Evolutionary conservation across 768 basidiomycete species (phyloP).

Genomic region (Tephrocybe sp.): DNA sequence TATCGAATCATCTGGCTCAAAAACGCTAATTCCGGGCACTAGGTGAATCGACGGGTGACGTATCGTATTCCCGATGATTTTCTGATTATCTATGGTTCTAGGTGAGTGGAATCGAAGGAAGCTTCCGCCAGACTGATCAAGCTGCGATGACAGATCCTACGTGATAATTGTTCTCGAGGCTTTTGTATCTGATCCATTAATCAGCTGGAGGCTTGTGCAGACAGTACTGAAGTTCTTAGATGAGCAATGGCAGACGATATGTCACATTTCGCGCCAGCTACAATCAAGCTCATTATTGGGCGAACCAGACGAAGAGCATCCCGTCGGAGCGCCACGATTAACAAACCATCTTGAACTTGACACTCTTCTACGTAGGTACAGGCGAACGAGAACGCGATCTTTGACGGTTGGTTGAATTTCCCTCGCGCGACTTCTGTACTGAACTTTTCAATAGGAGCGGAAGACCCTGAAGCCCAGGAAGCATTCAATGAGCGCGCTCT

Average conservation of each 20-base stretch:
- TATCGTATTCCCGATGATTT: constrained; percentile 37
- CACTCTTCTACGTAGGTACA: constrained; percentile 79
- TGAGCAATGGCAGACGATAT: constrained; percentile 71
- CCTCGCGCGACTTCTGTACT: neutral
- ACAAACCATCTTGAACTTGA: constrained; percentile 74
- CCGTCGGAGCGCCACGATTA: constrained; percentile 59
- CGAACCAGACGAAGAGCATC: constrained; percentile 47
- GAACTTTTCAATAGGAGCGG: constrained; percentile 29
- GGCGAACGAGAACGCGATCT: constrained; percentile 91
- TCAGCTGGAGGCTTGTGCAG: constrained; percentile 94
- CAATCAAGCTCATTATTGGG: constrained; percentile 16
- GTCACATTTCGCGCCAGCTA: constrained; percentile 23
- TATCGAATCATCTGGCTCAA: constrained; percentile 97
- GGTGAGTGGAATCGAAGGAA: constrained; percentile 97
- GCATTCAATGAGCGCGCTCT: constrained; percentile 88
- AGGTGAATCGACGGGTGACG: constrained; percentile 93
- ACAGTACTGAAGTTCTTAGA: constrained; percentile 73
- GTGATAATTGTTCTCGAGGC: constrained; percentile 97
- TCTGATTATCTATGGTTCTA: constrained; percentile 30
- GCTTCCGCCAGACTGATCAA: constrained; percentile 92
- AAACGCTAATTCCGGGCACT: constrained; percentile 92
- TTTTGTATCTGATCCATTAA: constrained; percentile 96
- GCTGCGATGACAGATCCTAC: constrained; percentile 95
- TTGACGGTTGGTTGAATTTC: constrained; percentile 61
- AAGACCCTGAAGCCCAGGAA: constrained; percentile 70